Evolutionary conservation across 345 rosid species (phyloP).

Genomic region (Turnera subulata): DNA sequence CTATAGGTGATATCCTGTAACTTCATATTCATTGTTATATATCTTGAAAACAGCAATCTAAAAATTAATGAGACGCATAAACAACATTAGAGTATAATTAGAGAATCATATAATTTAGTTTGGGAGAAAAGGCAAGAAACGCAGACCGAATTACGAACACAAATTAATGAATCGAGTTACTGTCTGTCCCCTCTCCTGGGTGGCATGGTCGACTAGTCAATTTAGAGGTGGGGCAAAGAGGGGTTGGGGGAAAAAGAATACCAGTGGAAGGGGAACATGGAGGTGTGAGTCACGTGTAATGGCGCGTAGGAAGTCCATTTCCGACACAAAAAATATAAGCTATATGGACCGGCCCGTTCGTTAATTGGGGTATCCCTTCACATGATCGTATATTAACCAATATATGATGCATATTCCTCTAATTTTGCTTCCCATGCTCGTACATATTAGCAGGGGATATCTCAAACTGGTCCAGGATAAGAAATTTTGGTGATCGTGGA

Average conservation of each 20-base stretch:
- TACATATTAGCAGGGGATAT: no score
- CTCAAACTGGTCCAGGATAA: no score
- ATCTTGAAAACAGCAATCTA: no score
- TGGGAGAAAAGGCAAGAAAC: neutral
- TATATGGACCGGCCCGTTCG: no score
- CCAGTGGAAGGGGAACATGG: slow-evolving; percentile 24
- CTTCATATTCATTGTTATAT: no score
- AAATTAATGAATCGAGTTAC: neutral
- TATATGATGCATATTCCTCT: no score
- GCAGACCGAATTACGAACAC: neutral
- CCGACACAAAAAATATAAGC: neutral
- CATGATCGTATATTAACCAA: no score
- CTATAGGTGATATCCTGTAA: no score
- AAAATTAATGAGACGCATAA: no score
- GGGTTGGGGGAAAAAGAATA: slow-evolving; percentile 10
- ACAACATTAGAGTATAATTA: neutral
- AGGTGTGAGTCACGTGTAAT: slow-evolving; percentile 25
- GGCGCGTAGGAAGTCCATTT: slow-evolving; percentile 17
- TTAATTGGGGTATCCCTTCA: no score
- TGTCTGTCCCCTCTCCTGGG: slow-evolving; percentile 1
- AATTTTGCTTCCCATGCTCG: no score
- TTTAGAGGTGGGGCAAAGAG: slow-evolving; percentile 35
- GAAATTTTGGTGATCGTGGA: no score
- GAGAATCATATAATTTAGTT: neutral
- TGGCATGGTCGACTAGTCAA: slow-evolving; percentile 34